Evolutionary conservation across 1,139 yeast species (phyloP).

Genomic region (Taphrina deformans): DNA sequence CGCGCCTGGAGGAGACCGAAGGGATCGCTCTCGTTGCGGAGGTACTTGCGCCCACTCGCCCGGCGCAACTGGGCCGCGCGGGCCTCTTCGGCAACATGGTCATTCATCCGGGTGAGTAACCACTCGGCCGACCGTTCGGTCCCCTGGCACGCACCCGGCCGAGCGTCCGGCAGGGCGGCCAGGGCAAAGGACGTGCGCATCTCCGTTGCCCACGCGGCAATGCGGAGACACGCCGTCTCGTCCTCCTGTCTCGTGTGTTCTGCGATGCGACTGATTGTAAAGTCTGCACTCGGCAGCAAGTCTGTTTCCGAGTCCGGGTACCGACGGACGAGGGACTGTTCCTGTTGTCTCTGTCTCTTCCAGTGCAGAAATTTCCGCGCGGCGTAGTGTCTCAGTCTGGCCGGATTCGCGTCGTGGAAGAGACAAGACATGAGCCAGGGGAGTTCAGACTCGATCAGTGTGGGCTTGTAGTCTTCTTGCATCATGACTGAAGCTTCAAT

Average conservation of each 20-base stretch:
- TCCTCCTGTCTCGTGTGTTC: slow-evolving; percentile 27
- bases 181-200: slow-evolving; percentile 24
- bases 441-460: slow-evolving; percentile 2
- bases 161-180: neutral
- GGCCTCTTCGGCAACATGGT: neutral
- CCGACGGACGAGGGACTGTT: neutral
- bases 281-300: slow-evolving; percentile 24
- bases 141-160: neutral
- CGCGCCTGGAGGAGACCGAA: slow-evolving; percentile 5
- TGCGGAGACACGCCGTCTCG: neutral
- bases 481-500: slow-evolving; percentile 31
- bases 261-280: slow-evolving; percentile 20
- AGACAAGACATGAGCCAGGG: neutral
- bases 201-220: slow-evolving; percentile 31
- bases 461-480: slow-evolving; percentile 12
- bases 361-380: slow-evolving; percentile 26
- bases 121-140: slow-evolving; percentile 10
- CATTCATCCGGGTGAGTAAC: slow-evolving; percentile 5
- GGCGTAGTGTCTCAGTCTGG: slow-evolving; percentile 15
- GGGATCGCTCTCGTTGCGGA: slow-evolving; percentile 5
- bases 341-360: slow-evolving; percentile 8
- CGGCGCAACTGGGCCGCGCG: neutral
- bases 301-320: neutral
- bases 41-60: neutral
- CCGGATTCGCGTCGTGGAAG: slow-evolving; percentile 21